phyloP scores from a whole-genome alignment of 2,329 filamentous ascomycete species.

The Botrytis porri region DNA sequence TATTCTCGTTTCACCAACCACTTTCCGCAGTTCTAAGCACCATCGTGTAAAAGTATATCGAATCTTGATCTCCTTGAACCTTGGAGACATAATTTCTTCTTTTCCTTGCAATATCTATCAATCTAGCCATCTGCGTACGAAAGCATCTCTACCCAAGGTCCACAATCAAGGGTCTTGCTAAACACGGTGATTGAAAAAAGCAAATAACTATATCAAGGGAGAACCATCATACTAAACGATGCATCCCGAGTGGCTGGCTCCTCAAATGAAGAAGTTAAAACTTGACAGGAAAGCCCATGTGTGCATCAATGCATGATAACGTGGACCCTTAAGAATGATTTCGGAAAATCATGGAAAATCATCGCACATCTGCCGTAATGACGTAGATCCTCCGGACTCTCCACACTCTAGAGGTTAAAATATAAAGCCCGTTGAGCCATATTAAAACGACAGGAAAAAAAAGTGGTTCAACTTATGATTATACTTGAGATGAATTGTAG shows the following conservation, averaged over 20 bases:
- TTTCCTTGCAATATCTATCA: neutral
- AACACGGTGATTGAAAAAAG: neutral
- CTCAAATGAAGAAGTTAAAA: neutral
- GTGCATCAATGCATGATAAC: conserved; percentile 19
- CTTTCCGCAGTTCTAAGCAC: neutral
- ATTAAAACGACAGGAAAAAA: neutral
- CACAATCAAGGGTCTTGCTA: conserved; percentile 5
- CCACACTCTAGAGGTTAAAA: neutral
- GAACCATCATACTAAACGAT: neutral
- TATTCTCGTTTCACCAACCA: conserved; percentile 16
- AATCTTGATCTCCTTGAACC: conserved; percentile 8
- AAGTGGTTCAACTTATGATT: neutral
- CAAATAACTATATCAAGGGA: neutral
- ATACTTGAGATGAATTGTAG: conserved; percentile 8
- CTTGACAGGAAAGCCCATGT: conserved; percentile 18
- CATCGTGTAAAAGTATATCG: neutral
- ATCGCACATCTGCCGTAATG: conserved; percentile 16
- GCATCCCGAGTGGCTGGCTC: neutral
- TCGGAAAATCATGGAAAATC: conserved; percentile 8
- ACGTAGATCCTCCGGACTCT: conserved; percentile 17
- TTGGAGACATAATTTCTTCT: neutral
- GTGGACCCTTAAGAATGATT: conserved; percentile 7
- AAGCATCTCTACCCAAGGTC: neutral
- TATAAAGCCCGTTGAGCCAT: neutral
- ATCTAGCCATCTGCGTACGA: conserved; percentile 13